A percentile compares a stretch with the other conserved stretches of the same genome.
These are phyloP conservation scores for Posidonia oceanica DNA, from an alignment of 116 monocot genomes.

Conservation along the genomic window DNA sequence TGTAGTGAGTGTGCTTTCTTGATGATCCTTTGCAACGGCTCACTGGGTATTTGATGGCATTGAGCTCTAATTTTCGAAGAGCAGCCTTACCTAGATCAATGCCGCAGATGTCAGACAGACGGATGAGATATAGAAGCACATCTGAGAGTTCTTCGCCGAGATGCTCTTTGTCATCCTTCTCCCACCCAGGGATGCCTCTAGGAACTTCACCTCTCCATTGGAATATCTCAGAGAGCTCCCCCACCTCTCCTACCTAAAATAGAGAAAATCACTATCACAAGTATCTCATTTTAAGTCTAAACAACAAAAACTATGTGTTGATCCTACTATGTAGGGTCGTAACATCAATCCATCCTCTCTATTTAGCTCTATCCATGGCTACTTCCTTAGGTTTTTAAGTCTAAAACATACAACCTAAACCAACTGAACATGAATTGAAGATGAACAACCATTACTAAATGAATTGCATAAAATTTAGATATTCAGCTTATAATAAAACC, in stretches of 20 bases:
- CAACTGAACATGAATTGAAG: no score
- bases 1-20: constrained; percentile 7
- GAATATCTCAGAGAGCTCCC: constrained; percentile 69
- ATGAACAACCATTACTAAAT: no score
- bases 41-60: constrained; percentile 54
- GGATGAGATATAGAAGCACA: constrained; percentile 47
- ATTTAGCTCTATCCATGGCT: no score
- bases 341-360: background rate
- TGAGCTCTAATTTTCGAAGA: constrained; percentile 40
- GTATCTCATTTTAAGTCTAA: background rate
- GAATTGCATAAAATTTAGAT: no score
- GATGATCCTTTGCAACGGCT: constrained; percentile 7
- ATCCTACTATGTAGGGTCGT: background rate
- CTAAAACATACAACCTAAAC: no score
- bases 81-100: constrained; percentile 43
- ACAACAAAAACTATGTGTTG: background rate
- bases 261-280: background rate
- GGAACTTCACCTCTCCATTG: constrained; percentile 66
- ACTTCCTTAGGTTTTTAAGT: no score
- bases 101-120: constrained; percentile 42
- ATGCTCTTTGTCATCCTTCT: constrained; percentile 36
- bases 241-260: constrained; percentile 44
- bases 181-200: constrained; percentile 47
- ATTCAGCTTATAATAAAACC: no score
- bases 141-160: constrained; percentile 66